Conservation (phyloP, 106 monocot genomes). For the Dendrobium officinale region DNA sequence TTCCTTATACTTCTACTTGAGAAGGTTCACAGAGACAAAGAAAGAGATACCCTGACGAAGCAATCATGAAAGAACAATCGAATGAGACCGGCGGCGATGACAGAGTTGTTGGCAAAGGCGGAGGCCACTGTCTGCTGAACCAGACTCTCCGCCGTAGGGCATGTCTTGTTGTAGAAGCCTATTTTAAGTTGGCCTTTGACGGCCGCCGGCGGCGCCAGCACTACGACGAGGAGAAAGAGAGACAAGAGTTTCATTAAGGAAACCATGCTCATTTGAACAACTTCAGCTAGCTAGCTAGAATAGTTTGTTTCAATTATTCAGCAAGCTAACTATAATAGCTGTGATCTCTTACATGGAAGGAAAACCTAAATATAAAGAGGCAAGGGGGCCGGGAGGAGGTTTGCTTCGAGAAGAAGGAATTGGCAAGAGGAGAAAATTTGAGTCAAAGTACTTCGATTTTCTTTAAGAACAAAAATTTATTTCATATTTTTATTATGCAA, state of each 20-base stretch:
- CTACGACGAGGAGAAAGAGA: background rate
- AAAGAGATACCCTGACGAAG: constrained; percentile 42
- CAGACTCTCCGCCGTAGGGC: constrained; percentile 42
- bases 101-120: constrained; percentile 29
- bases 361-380: background rate
- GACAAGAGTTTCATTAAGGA: background rate
- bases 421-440: background rate
- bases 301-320: background rate
- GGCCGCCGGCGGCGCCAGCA: background rate
- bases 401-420: background rate
- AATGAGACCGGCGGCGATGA: constrained; percentile 45
- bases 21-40: no score
- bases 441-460: no score
- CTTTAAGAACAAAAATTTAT: no score
- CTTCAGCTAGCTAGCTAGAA: no score
- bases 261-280: no score
- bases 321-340: no score
- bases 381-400: background rate
- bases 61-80: constrained; percentile 69
- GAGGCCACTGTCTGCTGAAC: no score
- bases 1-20: no score
- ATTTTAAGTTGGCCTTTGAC: constrained; percentile 11
- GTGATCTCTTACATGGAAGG: background rate
- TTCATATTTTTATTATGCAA: no score
- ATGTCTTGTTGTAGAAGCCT: constrained; percentile 44